phyloP scores from a whole-genome alignment of 768 basidiomycete genomes.

The Agaricus blazei region DNA sequence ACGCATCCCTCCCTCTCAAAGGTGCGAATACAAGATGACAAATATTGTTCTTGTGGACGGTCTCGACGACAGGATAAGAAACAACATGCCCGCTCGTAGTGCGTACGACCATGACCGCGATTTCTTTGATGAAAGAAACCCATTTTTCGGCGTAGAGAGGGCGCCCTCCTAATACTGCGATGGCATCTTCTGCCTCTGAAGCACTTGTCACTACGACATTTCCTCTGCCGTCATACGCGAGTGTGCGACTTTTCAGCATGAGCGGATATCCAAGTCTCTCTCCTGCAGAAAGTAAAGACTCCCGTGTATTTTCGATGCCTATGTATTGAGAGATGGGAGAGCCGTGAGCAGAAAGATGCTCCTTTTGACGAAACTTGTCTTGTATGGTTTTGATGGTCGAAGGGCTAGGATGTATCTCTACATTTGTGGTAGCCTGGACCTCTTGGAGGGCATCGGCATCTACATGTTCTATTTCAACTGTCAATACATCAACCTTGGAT shows the following conservation, averaged over 20 bases:
- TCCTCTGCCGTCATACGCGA: slow-evolving; percentile 95
- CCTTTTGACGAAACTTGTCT: slow-evolving; percentile 70
- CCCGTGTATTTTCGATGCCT: slow-evolving; percentile 47
- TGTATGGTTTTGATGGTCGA: slow-evolving; percentile 83
- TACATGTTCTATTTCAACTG: slow-evolving; percentile 97
- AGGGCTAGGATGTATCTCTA: slow-evolving; percentile 72
- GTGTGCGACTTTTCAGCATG: slow-evolving; percentile 94
- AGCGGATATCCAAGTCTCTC: slow-evolving; percentile 72
- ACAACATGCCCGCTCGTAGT: slow-evolving; percentile 64
- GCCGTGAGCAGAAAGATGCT: slow-evolving; percentile 67
- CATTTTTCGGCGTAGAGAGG: slow-evolving; percentile 93
- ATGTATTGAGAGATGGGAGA: slow-evolving; percentile 61
- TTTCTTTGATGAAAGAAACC: slow-evolving; percentile 84
- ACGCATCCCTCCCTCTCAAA: slow-evolving; percentile 54
- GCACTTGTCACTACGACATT: slow-evolving; percentile 72
- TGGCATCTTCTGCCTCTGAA: slow-evolving; percentile 45
- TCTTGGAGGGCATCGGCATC: slow-evolving; percentile 69
- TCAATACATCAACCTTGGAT: slow-evolving; percentile 76
- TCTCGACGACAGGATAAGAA: slow-evolving; percentile 92
- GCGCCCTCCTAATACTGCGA: slow-evolving; percentile 51
- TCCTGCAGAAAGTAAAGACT: slow-evolving; percentile 49
- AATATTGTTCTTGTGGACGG: slow-evolving; percentile 89
- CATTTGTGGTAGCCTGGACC: slow-evolving; percentile 32
- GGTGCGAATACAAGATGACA: slow-evolving; percentile 93
- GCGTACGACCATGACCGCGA: slow-evolving; percentile 96